Base-by-base conservation (phyloP, 208 protist species). In the Herpetomonas tarakana region DNA sequence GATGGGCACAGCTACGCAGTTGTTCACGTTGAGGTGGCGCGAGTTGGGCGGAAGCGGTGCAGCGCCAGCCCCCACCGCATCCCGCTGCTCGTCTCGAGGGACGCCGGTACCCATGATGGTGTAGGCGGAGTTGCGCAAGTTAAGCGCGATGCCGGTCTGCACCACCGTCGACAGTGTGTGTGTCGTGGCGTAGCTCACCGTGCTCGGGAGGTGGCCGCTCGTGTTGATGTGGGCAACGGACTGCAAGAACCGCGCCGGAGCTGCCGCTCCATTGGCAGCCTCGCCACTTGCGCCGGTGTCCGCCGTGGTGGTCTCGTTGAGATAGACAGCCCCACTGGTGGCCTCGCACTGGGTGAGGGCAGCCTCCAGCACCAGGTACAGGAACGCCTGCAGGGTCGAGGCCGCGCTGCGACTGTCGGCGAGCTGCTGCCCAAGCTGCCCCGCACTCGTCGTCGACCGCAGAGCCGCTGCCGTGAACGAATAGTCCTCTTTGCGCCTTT, bases 281-380 rank as follows among this genome's bases (percentile, higher is more conserved):
- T n/a, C 55, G 31, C 22, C 18, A 24, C 25, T 29, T 1, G 31
- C 21, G 1, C 45, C 28, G 1, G 18, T 27, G 9, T 7, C 14
- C 39, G 26, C 16, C 44, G 38, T 41, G 25, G 35, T 24, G 11
- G 41, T 19, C 21, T 78, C 55, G 46, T 66, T 62, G 57, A 94
- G 35, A 65, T 86, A 94, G 0, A 94, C 52, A 0, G 82, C 88
- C 0, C 68, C 88, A 6, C 77, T 73, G 0, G 65, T 78, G 2
- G 65, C 84, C 26, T 80, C 78, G 6, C 71, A 66, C 3, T 73
- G 63, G 14, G 72, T 74, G 18, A 84, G 49, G 2, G 78, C 68
- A 1, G 75, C 70, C 35, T 92, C 82, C 30, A 94, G 68, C 54
- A 90, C 63, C 1, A 94, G 26, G 59, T 74, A 79, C 27, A 94